A percentile compares a stretch with the other conserved stretches of the same genome.
These are phyloP conservation scores for Verticillium longisporum DNA, from an alignment of 2,329 filamentous ascomycete genomes.

Conservation along the genomic window DNA sequence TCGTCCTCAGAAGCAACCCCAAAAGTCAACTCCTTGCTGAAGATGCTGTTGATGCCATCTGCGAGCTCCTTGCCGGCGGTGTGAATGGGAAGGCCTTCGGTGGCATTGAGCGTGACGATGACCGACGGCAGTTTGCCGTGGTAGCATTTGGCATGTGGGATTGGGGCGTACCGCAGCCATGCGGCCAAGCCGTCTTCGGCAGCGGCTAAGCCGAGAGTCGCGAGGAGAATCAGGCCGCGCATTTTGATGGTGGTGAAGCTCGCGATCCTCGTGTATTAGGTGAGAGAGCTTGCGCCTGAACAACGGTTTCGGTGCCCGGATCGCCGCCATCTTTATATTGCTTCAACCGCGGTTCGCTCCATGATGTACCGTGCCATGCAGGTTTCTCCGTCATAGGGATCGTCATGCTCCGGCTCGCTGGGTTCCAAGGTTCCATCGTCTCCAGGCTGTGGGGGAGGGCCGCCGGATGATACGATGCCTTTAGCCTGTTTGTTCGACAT, in stretches of 20 bases:
- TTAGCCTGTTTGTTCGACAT: background rate
- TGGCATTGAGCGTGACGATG: conserved; percentile 48
- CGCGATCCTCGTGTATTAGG: background rate
- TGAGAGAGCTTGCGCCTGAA: background rate
- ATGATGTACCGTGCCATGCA: background rate
- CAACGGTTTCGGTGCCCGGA: background rate
- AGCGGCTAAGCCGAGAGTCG: conserved; percentile 26
- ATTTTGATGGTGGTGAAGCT: conserved; percentile 12
- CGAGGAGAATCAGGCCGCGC: conserved; percentile 19
- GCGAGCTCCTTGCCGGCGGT: conserved; percentile 53
- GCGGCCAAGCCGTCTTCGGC: conserved; percentile 56
- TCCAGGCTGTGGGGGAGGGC: background rate
- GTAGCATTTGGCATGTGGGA: conserved; percentile 26
- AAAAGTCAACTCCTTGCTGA: conserved; percentile 38
- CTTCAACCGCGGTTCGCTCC: background rate
- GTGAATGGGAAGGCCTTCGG: conserved; percentile 47
- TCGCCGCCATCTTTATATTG: background rate
- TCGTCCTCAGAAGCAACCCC: background rate
- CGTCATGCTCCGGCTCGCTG: background rate
- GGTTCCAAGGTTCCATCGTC: background rate
- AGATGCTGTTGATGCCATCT: conserved; percentile 49
- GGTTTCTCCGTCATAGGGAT: background rate
- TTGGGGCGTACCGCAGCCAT: conserved; percentile 58
- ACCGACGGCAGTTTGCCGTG: conserved; percentile 34
- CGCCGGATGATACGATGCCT: background rate